Base-by-base conservation (phyloP, 371 early-diverging fungal genomes). In the Rhizopus arrhizus region DNA sequence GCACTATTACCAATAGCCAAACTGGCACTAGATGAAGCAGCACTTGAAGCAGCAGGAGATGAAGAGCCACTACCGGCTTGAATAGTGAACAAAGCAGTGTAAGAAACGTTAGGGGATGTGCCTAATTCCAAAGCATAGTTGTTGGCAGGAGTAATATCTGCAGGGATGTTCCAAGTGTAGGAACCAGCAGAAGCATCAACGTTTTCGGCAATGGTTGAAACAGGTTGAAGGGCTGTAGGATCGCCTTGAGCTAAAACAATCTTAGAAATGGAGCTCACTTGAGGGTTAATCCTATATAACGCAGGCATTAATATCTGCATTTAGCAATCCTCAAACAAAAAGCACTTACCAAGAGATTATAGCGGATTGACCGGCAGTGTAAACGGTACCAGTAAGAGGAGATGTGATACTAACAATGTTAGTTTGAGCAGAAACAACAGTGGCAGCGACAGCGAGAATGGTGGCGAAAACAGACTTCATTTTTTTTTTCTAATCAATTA, bases 301-400 rank as follows among this genome's bases (percentile, higher is more conserved):
- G 40, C 12, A 11, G 22, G 31, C 16, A 29, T 42, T 36, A 33
- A 7, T 28, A 28, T 29, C 4, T 28, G 33, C 2, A 38, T 16
- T 22, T 9, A 40, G 22, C 22, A 5, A 12, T 48, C 31, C 12
- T 33, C 13, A 6, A 40, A 61, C 13, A 22, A 45, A 38, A 53
- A 15, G 2, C 0, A 38, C 57, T 36, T 62, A 70, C 75, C 72
- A 73, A 53, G 55, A 56, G 46, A 76, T 72, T 28, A 45, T 38
- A 53, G 68, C 70, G 32, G 56, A 13, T n/a, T 57, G 7, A 43
- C 76, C 76, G 54, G 76, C 76, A 38, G 61, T 72, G 56, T 58
- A 70, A 46, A 58, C 61, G 29, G 72, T 64, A 13, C 66, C 74
- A 2, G 49, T 31, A n/a, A 72, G 60, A 40, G 73, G 74, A 32